These are phyloP conservation scores for Claviceps sp. DNA, from an alignment of 2,329 filamentous ascomycete genomes.

Conservation along the genomic window DNA sequence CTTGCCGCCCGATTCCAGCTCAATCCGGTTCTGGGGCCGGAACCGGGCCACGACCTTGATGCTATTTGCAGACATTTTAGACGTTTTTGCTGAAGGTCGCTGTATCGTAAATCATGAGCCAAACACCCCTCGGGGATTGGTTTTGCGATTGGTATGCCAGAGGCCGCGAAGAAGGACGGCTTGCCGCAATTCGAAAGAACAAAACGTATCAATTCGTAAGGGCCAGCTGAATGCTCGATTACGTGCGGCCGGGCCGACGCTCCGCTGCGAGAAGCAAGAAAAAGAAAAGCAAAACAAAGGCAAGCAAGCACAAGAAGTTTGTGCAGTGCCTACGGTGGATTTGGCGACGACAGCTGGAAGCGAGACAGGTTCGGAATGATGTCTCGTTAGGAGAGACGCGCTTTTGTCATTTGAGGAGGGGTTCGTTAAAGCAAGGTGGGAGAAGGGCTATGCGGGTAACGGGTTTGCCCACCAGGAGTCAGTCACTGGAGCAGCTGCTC, in stretches of 20 bases:
- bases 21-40: conserved; percentile 89
- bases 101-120: conserved; percentile 6
- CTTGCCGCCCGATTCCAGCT: conserved; percentile 79
- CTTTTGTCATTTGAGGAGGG: background rate
- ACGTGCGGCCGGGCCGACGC: background rate
- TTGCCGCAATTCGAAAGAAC: background rate
- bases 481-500: too few species aligned
- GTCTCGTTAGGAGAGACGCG: conserved; percentile 3
- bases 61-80: conserved; percentile 47
- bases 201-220: background rate
- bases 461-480: background rate
- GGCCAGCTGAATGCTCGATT: background rate
- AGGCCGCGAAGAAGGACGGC: background rate
- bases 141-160: background rate
- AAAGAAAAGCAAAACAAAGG: background rate
- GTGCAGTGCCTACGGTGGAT: conserved; percentile 2
- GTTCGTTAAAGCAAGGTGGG: background rate
- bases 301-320: background rate
- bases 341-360: conserved; percentile 1
- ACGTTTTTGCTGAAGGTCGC: conserved; percentile 3
- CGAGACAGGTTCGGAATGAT: background rate
- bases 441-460: conserved; percentile 1
- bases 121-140: conserved; percentile 1
- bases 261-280: background rate
- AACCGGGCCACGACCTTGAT: conserved; percentile 95